Conservation (phyloP, 805 yeast species). For the Candida insectorum region DNA sequence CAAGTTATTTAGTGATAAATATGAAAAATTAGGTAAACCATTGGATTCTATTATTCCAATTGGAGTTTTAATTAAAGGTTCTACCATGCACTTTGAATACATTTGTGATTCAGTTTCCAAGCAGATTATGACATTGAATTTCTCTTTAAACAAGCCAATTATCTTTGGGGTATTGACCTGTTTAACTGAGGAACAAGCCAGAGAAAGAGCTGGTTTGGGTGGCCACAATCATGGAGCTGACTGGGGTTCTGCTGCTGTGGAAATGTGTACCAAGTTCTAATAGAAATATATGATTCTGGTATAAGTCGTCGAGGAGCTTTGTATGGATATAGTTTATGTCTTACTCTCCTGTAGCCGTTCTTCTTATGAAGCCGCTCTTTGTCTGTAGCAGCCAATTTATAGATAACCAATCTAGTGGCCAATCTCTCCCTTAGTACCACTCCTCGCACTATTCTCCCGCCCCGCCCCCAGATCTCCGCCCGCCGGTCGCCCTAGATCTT, state of each 20-base stretch:
- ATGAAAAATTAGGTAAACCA: slow-evolving; percentile 39
- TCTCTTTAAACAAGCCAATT: slow-evolving; percentile 67
- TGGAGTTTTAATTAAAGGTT: slow-evolving; percentile 93
- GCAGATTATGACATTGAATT: slow-evolving; percentile 80
- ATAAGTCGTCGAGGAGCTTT: no score
- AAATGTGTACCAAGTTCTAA: slow-evolving; percentile 57
- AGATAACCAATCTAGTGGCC: no score
- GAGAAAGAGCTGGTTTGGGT: slow-evolving; percentile 84
- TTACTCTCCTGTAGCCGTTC: slow-evolving; percentile 6
- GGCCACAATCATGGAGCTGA: slow-evolving; percentile 97
- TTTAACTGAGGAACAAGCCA: slow-evolving; percentile 90
- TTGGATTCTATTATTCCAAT: slow-evolving; percentile 89
- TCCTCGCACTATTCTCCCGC: no score
- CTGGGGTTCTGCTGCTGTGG: slow-evolving; percentile 99
- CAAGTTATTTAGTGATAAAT: slow-evolving; percentile 46
- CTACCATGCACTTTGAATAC: slow-evolving; percentile 97
- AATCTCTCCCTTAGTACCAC: no score
- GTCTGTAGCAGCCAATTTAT: no score
- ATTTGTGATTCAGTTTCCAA: slow-evolving; percentile 87
- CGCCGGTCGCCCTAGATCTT: no score
- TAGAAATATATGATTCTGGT: slow-evolving; percentile 1
- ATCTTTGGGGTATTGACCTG: slow-evolving; percentile 94
- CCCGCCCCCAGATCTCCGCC: no score
- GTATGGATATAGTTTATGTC: slow-evolving; percentile 1
- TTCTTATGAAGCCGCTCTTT: no score